Conservation (phyloP, 1,284 basidiomycete species). For the Cutaneotrichosporon dermatis region DNA sequence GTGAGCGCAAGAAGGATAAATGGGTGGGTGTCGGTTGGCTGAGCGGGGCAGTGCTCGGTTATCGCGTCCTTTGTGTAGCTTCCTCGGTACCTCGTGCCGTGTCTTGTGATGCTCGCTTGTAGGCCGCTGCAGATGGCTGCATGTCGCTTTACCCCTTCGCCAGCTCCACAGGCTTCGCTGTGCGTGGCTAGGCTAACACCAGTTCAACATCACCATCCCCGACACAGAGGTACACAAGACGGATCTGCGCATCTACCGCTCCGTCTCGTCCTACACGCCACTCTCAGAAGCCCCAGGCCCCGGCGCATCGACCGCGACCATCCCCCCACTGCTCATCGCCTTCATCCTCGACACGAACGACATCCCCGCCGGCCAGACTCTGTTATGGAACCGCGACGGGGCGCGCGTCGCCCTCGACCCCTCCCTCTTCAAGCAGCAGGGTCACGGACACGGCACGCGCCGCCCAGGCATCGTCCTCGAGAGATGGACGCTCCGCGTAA, state of each 20-base stretch:
- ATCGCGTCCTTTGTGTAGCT: neutral
- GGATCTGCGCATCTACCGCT: constrained; percentile 41
- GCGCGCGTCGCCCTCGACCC: constrained; percentile 32
- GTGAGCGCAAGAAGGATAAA: constrained; percentile 43
- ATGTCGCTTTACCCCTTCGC: too few species aligned
- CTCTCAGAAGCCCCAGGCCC: constrained; percentile 3
- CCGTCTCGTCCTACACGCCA: constrained; percentile 30
- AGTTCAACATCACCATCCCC: constrained; percentile 46
- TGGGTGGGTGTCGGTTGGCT: constrained; percentile 37
- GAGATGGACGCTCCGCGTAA: constrained; percentile 43
- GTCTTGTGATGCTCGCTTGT: too few species aligned
- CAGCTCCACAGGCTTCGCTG: too few species aligned
- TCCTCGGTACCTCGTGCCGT: neutral
- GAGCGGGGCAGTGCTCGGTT: neutral
- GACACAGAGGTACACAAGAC: constrained; percentile 43
- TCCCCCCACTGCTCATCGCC: constrained; percentile 46
- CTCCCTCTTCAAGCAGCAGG: constrained; percentile 14
- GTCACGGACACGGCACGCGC: constrained; percentile 8
- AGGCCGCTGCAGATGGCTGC: too few species aligned
- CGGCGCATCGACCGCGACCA: constrained; percentile 16
- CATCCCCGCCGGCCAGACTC: constrained; percentile 37
- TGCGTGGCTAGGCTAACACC: constrained; percentile 6
- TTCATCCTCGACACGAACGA: constrained; percentile 47
- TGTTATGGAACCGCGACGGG: constrained; percentile 36
- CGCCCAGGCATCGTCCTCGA: constrained; percentile 44